Conservation (phyloP, 2,329 filamentous ascomycete species). For the Trichothecium sympodiale region DNA sequence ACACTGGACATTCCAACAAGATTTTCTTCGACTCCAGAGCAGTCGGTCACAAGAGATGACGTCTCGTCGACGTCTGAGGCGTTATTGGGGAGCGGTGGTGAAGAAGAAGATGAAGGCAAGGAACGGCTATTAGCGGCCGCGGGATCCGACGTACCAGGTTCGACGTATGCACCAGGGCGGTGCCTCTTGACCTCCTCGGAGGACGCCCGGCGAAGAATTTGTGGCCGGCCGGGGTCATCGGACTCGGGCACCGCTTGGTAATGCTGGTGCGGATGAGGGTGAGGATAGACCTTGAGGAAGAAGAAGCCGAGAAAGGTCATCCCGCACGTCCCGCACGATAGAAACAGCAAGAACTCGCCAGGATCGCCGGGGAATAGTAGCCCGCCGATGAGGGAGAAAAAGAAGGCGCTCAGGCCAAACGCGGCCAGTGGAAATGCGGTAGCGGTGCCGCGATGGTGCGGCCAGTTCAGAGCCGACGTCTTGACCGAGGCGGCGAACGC, state of each 20-base stretch:
- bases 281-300: conserved; percentile 68
- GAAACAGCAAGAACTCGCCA: conserved; percentile 65
- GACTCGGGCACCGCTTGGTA: conserved; percentile 42
- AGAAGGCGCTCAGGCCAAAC: conserved; percentile 91
- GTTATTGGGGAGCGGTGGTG: conserved; percentile 2
- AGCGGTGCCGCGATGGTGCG: conserved; percentile 79
- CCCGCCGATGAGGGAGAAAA: conserved; percentile 75
- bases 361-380: conserved; percentile 76
- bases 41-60: conserved; percentile 66
- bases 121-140: conserved; percentile 6
- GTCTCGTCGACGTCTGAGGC: conserved; percentile 52
- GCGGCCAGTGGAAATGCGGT: conserved; percentile 88
- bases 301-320: conserved; percentile 71
- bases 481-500: conserved; percentile 88
- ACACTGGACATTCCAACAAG: conserved; percentile 46
- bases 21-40: conserved; percentile 39
- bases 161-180: conserved; percentile 30
- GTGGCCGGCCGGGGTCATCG: conserved; percentile 18
- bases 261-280: conserved; percentile 20
- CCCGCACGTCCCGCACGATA: conserved; percentile 68
- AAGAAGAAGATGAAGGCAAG: not conserved
- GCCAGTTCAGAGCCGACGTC: conserved; percentile 80
- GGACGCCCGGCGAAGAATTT: conserved; percentile 28
- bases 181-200: conserved; percentile 29
- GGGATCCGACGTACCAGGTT: conserved; percentile 53